phyloP scores from a whole-genome alignment of 2,329 filamentous ascomycete genomes.

The Fusarium palustre region DNA sequence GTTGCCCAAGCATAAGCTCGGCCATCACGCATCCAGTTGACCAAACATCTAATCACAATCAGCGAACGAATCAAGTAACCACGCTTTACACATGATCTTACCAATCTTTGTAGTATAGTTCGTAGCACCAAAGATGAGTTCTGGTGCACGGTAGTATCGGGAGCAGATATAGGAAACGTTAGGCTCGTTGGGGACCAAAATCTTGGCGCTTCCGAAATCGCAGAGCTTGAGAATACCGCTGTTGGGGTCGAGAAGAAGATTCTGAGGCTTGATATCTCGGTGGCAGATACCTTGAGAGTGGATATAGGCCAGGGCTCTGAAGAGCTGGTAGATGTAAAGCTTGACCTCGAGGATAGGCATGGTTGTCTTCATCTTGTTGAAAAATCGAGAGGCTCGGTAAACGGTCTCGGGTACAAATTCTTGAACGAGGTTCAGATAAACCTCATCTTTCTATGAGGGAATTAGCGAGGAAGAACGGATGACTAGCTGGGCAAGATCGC shows the following conservation, averaged over 20 bases:
- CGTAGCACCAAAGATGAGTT: slow-evolving; percentile 97
- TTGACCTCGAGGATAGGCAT: slow-evolving; percentile 99
- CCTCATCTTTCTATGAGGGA: slow-evolving; percentile 84
- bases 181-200: slow-evolving; percentile 97
- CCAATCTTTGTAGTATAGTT: slow-evolving; percentile 99
- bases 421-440: slow-evolving; percentile 97
- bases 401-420: slow-evolving; percentile 99
- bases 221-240: slow-evolving; percentile 96
- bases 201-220: slow-evolving; percentile 99
- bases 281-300: slow-evolving; percentile 99
- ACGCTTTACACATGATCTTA: slow-evolving; percentile 61
- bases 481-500: slow-evolving; percentile 37
- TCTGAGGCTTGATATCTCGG: slow-evolving; percentile 98
- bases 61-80: slow-evolving; percentile 8
- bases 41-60: slow-evolving; percentile 88
- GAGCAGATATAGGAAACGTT: slow-evolving; percentile 99
- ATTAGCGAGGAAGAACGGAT: slow-evolving; percentile 25
- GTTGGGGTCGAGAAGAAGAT: slow-evolving; percentile 90
- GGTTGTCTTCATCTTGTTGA: slow-evolving; percentile 99
- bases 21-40: slow-evolving; percentile 99
- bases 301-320: slow-evolving; percentile 97
- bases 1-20: slow-evolving; percentile 98
- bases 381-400: slow-evolving; percentile 96
- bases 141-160: slow-evolving; percentile 96
- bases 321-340: slow-evolving; percentile 99